phyloP scores from a whole-genome alignment of 2,329 filamentous ascomycete genomes.

The Juglanconis juglandina region DNA sequence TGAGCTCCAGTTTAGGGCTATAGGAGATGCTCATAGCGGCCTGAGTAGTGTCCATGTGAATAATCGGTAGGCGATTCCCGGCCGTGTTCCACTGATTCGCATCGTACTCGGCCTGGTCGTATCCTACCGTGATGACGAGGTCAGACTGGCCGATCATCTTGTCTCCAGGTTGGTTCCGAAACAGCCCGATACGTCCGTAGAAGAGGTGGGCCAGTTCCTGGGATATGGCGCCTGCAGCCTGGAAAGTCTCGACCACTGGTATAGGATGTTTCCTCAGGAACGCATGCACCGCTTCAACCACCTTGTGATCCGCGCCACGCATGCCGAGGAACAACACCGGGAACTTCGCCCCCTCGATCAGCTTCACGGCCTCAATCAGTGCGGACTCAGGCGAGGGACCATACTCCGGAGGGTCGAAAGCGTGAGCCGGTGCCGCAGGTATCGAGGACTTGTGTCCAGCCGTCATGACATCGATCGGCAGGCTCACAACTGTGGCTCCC shows the following conservation, averaged over 20 bases:
- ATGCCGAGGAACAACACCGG: conserved; percentile 45
- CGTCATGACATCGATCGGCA: conserved; percentile 43
- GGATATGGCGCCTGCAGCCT: conserved; percentile 44
- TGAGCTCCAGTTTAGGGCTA: conserved; percentile 37
- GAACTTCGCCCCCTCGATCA: conserved; percentile 32
- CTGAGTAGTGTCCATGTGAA: conserved; percentile 41
- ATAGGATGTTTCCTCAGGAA: conserved; percentile 39
- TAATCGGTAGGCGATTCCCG: conserved; percentile 32
- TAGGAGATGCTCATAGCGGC: conserved; percentile 40
- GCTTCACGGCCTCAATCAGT: conserved; percentile 31
- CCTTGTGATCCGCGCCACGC: conserved; percentile 36
- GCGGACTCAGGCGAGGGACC: conserved; percentile 34
- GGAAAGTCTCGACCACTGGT: conserved; percentile 48
- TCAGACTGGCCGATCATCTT: conserved; percentile 40
- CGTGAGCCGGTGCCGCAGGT: conserved; percentile 34
- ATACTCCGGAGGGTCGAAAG: conserved; percentile 38
- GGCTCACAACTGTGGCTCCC: conserved; percentile 39
- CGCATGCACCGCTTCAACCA: conserved; percentile 38
- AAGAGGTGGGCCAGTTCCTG: conserved; percentile 41
- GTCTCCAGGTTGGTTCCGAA: conserved; percentile 47
- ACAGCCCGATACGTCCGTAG: conserved; percentile 45
- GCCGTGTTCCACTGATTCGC: conserved; percentile 40
- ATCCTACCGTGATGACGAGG: conserved; percentile 42
- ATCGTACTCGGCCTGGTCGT: conserved; percentile 47
- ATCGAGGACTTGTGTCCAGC: conserved; percentile 32